phyloP scores from a whole-genome alignment of 306 rosid genomes.

The Vicia faba region DNA sequence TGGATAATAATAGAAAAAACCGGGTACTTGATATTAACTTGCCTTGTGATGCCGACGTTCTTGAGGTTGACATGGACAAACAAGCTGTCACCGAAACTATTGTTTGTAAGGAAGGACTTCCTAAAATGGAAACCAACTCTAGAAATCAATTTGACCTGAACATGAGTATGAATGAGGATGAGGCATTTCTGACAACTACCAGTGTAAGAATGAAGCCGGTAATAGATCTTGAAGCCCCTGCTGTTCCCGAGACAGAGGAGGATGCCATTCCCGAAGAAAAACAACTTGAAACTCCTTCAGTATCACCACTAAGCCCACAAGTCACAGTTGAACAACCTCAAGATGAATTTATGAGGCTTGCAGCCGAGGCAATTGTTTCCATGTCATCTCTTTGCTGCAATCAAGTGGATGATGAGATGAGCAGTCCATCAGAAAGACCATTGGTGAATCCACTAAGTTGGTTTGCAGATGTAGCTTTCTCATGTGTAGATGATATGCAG shows the following conservation, averaged over 20 bases:
- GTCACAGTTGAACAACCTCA: conserved; percentile 42
- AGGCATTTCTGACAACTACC: conserved; percentile 49
- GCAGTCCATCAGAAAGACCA: conserved; percentile 52
- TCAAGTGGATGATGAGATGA: conserved; percentile 45
- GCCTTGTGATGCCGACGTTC: conserved; percentile 65
- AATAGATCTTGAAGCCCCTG: conserved; percentile 80
- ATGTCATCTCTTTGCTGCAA: conserved; percentile 55
- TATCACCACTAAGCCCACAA: conserved; percentile 34
- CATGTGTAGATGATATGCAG: conserved; percentile 47
- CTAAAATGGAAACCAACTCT: conserved; percentile 43
- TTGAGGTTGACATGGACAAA: conserved; percentile 50
- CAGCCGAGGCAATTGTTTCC: conserved; percentile 80
- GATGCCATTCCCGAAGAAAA: conserved; percentile 47
- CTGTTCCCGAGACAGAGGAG: conserved; percentile 60
- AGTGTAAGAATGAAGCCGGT: conserved; percentile 43
- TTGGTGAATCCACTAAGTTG: conserved; percentile 56
- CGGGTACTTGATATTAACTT: conserved; percentile 70
- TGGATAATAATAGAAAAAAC: conserved; percentile 42
- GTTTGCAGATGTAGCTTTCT: conserved; percentile 76
- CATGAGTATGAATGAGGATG: conserved; percentile 69
- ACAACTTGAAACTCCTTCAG: conserved; percentile 41
- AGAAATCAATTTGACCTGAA: conserved; percentile 81
- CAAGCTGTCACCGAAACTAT: conserved; percentile 39
- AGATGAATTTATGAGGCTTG: conserved; percentile 60
- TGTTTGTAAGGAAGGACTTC: conserved; percentile 43